phyloP scores from a whole-genome alignment of 768 basidiomycete genomes.

The Auriculariales sp. region DNA sequence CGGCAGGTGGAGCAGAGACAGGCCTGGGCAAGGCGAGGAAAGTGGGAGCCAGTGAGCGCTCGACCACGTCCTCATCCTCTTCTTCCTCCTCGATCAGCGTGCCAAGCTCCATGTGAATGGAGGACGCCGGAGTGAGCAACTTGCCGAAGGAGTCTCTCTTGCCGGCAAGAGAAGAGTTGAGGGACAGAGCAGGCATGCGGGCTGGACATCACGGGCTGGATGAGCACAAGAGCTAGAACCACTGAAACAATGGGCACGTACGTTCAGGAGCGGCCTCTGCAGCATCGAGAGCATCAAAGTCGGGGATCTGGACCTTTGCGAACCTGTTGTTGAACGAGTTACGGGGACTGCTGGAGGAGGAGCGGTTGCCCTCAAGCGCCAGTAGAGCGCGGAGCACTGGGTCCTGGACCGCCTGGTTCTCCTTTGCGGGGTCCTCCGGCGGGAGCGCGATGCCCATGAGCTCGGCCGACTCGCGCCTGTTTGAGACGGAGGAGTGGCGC shows the following conservation, averaged over 20 bases:
- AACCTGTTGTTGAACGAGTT: slow-evolving; percentile 19
- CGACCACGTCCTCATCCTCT: slow-evolving; percentile 54
- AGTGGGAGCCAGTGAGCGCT: slow-evolving; percentile 9
- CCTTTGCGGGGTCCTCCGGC: slow-evolving; percentile 48
- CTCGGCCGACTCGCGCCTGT: slow-evolving; percentile 79
- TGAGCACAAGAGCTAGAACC: slow-evolving; percentile 7
- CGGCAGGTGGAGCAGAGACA: neutral
- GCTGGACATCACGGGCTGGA: slow-evolving; percentile 4
- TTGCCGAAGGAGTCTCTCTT: slow-evolving; percentile 77
- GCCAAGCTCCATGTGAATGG: slow-evolving; percentile 60
- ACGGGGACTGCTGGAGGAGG: slow-evolving; percentile 30
- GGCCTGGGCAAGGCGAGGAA: slow-evolving; percentile 2
- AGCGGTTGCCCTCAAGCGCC: slow-evolving; percentile 70
- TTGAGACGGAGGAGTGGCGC: slow-evolving; percentile 78
- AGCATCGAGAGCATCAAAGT: slow-evolving; percentile 24
- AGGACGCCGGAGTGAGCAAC: slow-evolving; percentile 41
- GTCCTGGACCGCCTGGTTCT: slow-evolving; percentile 52
- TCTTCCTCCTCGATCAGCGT: slow-evolving; percentile 80
- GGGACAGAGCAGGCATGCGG: slow-evolving; percentile 11
- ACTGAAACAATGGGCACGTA: slow-evolving; percentile 55
- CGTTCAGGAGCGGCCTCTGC: slow-evolving; percentile 37
- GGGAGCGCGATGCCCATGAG: slow-evolving; percentile 55
- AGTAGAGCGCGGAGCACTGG: slow-evolving; percentile 70
- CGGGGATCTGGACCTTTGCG: slow-evolving; percentile 73
- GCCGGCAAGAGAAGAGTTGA: slow-evolving; percentile 29